phyloP scores from a whole-genome alignment of 768 basidiomycete genomes.

The Phylloporus arenicola region DNA sequence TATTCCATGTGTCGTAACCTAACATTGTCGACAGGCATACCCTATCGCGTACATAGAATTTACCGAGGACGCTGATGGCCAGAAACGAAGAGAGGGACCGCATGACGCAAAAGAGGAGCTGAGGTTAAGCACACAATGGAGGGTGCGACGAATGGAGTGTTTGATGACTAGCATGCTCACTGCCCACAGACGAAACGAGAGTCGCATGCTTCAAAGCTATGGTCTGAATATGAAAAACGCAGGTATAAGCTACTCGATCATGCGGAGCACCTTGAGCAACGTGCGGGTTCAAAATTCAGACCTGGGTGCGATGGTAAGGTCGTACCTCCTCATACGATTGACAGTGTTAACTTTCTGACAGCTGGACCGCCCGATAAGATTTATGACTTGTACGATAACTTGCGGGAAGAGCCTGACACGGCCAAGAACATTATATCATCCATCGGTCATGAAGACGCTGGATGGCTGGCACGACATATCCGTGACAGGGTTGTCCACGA shows the following conservation, averaged over 20 bases:
- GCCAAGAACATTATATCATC: slow-evolving; percentile 40
- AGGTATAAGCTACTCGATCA: slow-evolving; percentile 50
- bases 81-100: slow-evolving; percentile 52
- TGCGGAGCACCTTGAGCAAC: slow-evolving; percentile 58
- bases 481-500: slow-evolving; percentile 44
- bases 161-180: slow-evolving; percentile 1
- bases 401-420: slow-evolving; percentile 50
- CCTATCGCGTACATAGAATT: slow-evolving; percentile 81
- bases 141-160: slow-evolving; percentile 39
- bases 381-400: slow-evolving; percentile 54
- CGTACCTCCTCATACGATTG: background rate
- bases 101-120: slow-evolving; percentile 67
- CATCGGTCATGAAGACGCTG: slow-evolving; percentile 44
- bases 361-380: slow-evolving; percentile 40
- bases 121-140: slow-evolving; percentile 58
- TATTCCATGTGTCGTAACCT: background rate
- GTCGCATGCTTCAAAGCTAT: slow-evolving; percentile 52
- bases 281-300: slow-evolving; percentile 44
- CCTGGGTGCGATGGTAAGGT: slow-evolving; percentile 38
- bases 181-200: slow-evolving; percentile 50
- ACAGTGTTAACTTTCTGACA: slow-evolving; percentile 2
- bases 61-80: slow-evolving; percentile 43
- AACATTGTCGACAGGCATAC: slow-evolving; percentile 42
- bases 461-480: slow-evolving; percentile 57
- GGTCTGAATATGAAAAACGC: slow-evolving; percentile 52